Conservation (phyloP, 2,329 filamentous ascomycete genomes). For the Cytospora mali region DNA sequence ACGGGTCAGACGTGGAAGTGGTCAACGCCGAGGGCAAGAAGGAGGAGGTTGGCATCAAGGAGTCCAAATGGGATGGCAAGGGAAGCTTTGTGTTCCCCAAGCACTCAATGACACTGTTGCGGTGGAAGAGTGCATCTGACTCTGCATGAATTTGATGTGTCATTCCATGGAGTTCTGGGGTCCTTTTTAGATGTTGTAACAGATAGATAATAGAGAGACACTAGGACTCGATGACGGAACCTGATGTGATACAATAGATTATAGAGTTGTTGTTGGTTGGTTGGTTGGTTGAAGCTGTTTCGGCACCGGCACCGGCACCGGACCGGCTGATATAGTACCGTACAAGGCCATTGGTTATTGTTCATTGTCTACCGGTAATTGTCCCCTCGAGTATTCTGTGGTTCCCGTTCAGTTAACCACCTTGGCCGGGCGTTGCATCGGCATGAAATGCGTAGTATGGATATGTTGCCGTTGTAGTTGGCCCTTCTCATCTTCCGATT, state of each 20-base stretch:
- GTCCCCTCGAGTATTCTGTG: neutral
- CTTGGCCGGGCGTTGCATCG: neutral
- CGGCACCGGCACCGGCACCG: neutral
- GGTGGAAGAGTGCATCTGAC: slow-evolving; percentile 42
- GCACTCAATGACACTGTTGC: slow-evolving; percentile 70
- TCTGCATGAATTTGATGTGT: slow-evolving; percentile 26
- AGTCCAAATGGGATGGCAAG: slow-evolving; percentile 64
- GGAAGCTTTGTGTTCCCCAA: slow-evolving; percentile 67
- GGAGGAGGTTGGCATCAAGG: slow-evolving; percentile 56
- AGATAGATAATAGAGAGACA: slow-evolving; percentile 24
- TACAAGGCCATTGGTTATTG: slow-evolving; percentile 1
- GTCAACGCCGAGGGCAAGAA: slow-evolving; percentile 66
- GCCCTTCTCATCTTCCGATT: neutral
- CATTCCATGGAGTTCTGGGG: slow-evolving; percentile 18
- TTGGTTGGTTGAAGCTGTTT: slow-evolving; percentile 3
- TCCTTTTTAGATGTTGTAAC: neutral
- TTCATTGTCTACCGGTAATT: neutral
- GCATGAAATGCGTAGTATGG: neutral
- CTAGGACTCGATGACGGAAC: neutral
- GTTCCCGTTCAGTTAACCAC: neutral
- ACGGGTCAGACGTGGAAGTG: slow-evolving; percentile 56
- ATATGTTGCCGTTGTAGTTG: neutral
- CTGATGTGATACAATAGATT: too few relatives aligned
- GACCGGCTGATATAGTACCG: neutral
- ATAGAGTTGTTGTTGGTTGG: neutral